phyloP scores from a whole-genome alignment of 257 asterid species.

The Solanum etuberosum region DNA sequence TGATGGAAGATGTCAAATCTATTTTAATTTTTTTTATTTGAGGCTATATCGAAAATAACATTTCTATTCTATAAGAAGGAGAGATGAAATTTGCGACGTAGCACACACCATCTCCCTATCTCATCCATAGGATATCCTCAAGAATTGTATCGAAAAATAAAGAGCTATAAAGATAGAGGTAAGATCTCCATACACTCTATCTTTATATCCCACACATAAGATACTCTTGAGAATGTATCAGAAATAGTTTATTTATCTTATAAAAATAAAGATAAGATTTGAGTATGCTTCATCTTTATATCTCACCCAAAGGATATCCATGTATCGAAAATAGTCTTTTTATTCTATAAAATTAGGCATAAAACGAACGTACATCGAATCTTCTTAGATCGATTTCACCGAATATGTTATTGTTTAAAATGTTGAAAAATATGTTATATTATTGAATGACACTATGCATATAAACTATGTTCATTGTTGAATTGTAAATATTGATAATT shows the following conservation, averaged over 20 bases:
- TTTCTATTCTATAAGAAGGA: too few relatives aligned
- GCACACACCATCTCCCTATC: neutral
- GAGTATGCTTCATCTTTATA: fast-evolving
- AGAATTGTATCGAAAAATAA: too few relatives aligned
- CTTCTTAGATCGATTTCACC: neutral
- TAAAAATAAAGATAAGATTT: neutral
- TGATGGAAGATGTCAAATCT: neutral
- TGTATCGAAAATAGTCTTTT: neutral
- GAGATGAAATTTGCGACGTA: neutral
- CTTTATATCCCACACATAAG: neutral
- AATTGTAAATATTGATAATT: neutral
- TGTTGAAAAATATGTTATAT: neutral
- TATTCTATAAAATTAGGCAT: neutral
- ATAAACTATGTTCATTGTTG: neutral
- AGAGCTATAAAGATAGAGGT: neutral
- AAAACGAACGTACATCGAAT: neutral
- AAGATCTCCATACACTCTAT: too few relatives aligned
- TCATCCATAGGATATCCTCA: neutral
- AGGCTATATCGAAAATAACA: too few relatives aligned
- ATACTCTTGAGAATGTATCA: neutral
- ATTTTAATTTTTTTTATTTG: neutral
- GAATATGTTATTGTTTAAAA: neutral
- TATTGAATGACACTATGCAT: neutral
- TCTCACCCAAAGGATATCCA: fast-evolving
- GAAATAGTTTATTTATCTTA: neutral